phyloP scores from a whole-genome alignment of 2,329 filamentous ascomycete species.

The Diaporthe vexans region DNA sequence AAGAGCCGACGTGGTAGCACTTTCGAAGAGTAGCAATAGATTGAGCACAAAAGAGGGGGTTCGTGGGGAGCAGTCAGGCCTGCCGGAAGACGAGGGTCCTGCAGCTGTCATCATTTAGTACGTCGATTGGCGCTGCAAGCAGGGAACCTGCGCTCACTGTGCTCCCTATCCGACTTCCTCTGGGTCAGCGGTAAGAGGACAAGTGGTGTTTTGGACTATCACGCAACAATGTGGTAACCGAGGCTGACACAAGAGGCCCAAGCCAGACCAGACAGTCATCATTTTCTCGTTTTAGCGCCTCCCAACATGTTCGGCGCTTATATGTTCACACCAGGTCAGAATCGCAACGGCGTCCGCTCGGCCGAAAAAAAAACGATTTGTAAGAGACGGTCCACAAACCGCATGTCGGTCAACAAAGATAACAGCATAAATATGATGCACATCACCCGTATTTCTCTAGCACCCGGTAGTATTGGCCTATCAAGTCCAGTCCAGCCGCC shows the following conservation, averaged over 20 bases:
- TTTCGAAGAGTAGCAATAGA: neutral
- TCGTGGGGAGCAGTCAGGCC: neutral
- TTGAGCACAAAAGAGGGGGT: slow-evolving; percentile 5
- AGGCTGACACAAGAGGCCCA: neutral
- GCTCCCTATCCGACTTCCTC: neutral
- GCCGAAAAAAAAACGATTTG: slow-evolving; percentile 7
- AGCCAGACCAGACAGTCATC: neutral
- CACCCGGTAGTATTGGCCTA: neutral
- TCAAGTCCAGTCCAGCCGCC: neutral
- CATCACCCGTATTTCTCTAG: neutral
- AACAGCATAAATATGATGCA: neutral
- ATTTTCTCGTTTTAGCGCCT: neutral
- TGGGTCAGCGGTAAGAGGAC: neutral
- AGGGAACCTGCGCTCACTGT: neutral
- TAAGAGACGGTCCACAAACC: slow-evolving; percentile 7
- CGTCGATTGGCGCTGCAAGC: neutral
- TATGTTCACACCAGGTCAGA: neutral
- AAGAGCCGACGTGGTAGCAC: neutral
- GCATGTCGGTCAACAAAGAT: neutral
- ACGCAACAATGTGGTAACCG: neutral
- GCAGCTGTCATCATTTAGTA: slow-evolving; percentile 29
- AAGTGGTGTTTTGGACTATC: neutral
- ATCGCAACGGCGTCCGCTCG: neutral
- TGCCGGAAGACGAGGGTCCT: neutral
- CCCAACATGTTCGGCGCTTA: neutral